Percentiles rank a stretch among this genome's conserved stretches.
Evolutionary conservation across 495 filamentous ascomycete genomes (phyloP).

Genomic region (Letharia lupina): DNA sequence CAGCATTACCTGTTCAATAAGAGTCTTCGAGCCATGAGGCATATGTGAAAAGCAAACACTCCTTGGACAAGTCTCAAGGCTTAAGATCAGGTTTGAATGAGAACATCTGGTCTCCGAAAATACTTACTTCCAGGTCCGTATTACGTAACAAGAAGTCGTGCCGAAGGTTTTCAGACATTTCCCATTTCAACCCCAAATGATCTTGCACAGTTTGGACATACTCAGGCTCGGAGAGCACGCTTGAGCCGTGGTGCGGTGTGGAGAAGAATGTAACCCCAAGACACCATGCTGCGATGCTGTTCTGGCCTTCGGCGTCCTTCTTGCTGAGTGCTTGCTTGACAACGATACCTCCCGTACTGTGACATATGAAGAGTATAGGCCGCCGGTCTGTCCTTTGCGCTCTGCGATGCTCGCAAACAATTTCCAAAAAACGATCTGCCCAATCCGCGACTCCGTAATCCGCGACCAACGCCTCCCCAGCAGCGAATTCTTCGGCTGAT

Average conservation of each 20-base stretch:
- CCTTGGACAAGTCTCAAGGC: background rate
- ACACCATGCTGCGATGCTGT: constrained; percentile 44
- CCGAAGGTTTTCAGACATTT: constrained; percentile 42
- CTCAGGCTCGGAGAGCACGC: constrained; percentile 51
- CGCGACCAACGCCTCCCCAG: constrained; percentile 3
- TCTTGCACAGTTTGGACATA: constrained; percentile 46
- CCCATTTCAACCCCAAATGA: constrained; percentile 47
- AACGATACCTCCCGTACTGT: constrained; percentile 54
- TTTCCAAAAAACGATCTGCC: constrained; percentile 18
- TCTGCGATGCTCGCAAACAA: constrained; percentile 8
- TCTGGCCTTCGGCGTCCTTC: constrained; percentile 22
- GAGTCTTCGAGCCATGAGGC: background rate
- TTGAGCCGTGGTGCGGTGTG: constrained; percentile 58
- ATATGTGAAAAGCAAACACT: background rate
- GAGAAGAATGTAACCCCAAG: constrained; percentile 56
- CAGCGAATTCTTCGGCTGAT: constrained; percentile 5
- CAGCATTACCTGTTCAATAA: background rate
- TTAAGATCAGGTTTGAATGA: background rate
- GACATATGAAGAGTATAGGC: constrained; percentile 56
- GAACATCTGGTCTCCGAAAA: background rate
- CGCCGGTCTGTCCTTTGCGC: constrained; percentile 28
- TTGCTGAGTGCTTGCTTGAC: constrained; percentile 31
- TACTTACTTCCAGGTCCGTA: constrained; percentile 30
- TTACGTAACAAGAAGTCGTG: constrained; percentile 45
- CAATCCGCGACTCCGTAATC: constrained; percentile 21